A percentile compares a stretch with the other conserved stretches of the same genome.
phyloP scores from a whole-genome alignment of 2,329 filamentous ascomycete species.

The Lecanicillium sp. region DNA sequence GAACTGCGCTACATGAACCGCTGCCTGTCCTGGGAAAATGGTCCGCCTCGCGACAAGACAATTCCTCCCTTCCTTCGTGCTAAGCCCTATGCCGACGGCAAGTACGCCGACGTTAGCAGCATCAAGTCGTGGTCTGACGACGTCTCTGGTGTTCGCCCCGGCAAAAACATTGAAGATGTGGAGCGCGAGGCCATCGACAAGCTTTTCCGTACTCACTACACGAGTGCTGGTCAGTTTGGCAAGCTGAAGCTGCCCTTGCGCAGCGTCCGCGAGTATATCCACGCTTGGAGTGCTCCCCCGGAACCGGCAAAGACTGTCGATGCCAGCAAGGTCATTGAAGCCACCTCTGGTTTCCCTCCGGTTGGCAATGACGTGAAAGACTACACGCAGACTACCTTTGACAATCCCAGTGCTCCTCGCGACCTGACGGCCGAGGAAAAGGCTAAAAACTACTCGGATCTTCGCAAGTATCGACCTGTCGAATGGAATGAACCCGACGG shows the following conservation, averaged over 20 bases:
- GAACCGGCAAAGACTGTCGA: slow-evolving; percentile 7
- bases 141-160: slow-evolving; percentile 27
- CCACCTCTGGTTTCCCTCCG: slow-evolving; percentile 16
- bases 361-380: slow-evolving; percentile 21
- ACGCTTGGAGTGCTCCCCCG: slow-evolving; percentile 13
- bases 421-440: slow-evolving; percentile 18
- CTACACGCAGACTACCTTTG: slow-evolving; percentile 21
- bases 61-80: no score
- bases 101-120: slow-evolving; percentile 27
- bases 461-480: slow-evolving; percentile 18
- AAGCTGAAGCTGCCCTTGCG: slow-evolving; percentile 22
- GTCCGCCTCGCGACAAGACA: no score
- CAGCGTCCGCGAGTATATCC: slow-evolving; percentile 25
- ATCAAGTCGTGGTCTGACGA: slow-evolving; percentile 28
- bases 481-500: slow-evolving; percentile 16
- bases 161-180: slow-evolving; percentile 34
- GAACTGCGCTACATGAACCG: slow-evolving; percentile 36
- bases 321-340: slow-evolving; percentile 16
- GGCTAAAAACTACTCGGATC: slow-evolving; percentile 20
- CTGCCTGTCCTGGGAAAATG: slow-evolving; percentile 37
- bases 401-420: slow-evolving; percentile 18
- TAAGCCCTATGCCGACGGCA: slow-evolving; percentile 11
- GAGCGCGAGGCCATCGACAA: slow-evolving; percentile 36
- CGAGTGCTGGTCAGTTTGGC: slow-evolving; percentile 14
- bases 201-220: slow-evolving; percentile 27